A percentile compares a stretch with the other conserved stretches of the same genome.
These are phyloP conservation scores for Turritis glabra DNA, from an alignment of 345 rosid genomes.

Conservation along the genomic window DNA sequence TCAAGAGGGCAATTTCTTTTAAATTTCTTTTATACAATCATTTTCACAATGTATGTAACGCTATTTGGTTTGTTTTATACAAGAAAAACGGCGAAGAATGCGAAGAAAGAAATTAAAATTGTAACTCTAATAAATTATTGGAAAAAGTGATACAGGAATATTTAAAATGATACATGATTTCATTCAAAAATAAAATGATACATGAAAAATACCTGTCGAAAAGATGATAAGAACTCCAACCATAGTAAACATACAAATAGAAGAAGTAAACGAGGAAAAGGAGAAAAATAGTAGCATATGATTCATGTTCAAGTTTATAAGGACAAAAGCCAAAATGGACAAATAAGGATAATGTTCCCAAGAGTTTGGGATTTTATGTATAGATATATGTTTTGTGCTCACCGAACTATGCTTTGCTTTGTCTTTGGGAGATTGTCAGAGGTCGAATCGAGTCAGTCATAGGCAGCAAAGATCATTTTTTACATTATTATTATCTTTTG, in stretches of 20 bases:
- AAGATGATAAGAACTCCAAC: background rate
- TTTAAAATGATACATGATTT: too few relatives aligned
- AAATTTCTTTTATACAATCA: too few relatives aligned
- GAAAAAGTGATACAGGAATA: too few relatives aligned
- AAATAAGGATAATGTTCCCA: constrained; percentile 2
- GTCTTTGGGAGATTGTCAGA: constrained; percentile 27
- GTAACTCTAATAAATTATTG: too few relatives aligned
- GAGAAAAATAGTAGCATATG: constrained; percentile 6
- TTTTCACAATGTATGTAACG: too few relatives aligned
- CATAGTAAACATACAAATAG: background rate
- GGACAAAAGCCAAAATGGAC: background rate
- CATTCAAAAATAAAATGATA: background rate
- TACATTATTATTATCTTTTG: background rate
- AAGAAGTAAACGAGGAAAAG: background rate
- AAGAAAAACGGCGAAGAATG: too few relatives aligned
- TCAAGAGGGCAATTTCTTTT: too few relatives aligned
- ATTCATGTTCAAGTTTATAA: constrained; percentile 28
- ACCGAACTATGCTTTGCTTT: constrained; percentile 64
- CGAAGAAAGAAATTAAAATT: too few relatives aligned
- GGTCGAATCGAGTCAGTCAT: constrained; percentile 13
- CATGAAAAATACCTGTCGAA: constrained; percentile 26
- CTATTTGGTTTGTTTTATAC: too few relatives aligned
- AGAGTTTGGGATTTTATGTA: background rate
- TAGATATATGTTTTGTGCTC: background rate
- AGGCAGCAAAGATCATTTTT: background rate